These are phyloP conservation scores for Rhizophora mangle DNA, from an alignment of 345 rosid species.

Conservation along the genomic window DNA sequence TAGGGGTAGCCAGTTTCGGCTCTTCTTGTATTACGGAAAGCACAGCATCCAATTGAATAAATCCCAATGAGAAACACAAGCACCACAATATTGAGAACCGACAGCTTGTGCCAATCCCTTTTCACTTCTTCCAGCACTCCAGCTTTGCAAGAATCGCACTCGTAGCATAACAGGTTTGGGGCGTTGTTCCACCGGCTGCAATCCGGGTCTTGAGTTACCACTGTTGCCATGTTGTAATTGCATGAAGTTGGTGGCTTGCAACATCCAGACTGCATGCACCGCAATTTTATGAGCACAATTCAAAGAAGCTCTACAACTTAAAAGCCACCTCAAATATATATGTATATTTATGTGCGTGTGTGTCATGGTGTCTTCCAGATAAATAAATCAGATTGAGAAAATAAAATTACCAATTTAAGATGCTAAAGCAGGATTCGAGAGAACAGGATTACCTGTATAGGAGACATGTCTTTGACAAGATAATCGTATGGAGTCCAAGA, in stretches of 20 bases:
- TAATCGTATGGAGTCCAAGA: slow-evolving; percentile 90
- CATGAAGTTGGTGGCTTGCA: slow-evolving; percentile 97
- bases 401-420: too few species aligned
- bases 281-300: background rate
- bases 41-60: slow-evolving; percentile 78
- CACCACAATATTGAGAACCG: slow-evolving; percentile 64
- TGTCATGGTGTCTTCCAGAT: too few species aligned
- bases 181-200: slow-evolving; percentile 81
- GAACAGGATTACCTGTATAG: slow-evolving; percentile 54
- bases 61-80: slow-evolving; percentile 63
- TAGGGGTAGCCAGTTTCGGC: slow-evolving; percentile 59
- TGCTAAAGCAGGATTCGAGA: too few species aligned
- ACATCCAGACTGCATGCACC: slow-evolving; percentile 72
- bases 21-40: slow-evolving; percentile 64
- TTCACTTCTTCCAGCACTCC: slow-evolving; percentile 78
- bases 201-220: slow-evolving; percentile 64
- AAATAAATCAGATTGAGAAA: too few species aligned
- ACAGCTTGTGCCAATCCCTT: slow-evolving; percentile 81
- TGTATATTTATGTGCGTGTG: too few species aligned
- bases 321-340: background rate
- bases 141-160: slow-evolving; percentile 94
- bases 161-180: slow-evolving; percentile 59
- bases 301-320: background rate
- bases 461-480: slow-evolving; percentile 54
- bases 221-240: slow-evolving; percentile 50